Conservation (phyloP, 2,329 filamentous ascomycete genomes). For the Ophiocordyceps sinensis region DNA sequence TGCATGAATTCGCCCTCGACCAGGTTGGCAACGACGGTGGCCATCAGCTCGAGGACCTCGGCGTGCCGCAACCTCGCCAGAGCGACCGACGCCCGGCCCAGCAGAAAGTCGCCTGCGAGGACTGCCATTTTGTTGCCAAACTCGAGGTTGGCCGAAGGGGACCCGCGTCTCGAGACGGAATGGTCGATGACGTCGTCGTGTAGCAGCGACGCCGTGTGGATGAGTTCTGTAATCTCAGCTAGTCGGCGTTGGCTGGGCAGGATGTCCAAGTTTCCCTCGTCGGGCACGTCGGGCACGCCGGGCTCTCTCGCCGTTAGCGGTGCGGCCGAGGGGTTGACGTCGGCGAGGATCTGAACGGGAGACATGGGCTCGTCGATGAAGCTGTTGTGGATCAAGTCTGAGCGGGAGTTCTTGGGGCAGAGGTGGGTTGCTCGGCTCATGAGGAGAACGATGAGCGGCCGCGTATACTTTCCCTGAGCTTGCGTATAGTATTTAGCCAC, state of each 20-base stretch:
- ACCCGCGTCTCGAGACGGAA: constrained; percentile 68
- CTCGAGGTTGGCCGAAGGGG: constrained; percentile 79
- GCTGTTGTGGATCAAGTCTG: constrained; percentile 24
- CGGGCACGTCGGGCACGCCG: constrained; percentile 14
- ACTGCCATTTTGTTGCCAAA: constrained; percentile 99
- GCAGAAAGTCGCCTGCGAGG: constrained; percentile 87
- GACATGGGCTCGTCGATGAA: constrained; percentile 41
- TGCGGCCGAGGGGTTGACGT: constrained; percentile 58
- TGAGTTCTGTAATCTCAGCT: constrained; percentile 93
- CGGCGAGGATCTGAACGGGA: constrained; percentile 48
- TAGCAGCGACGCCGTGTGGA: constrained; percentile 89
- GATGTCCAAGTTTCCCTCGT: constrained; percentile 45
- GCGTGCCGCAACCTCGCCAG: constrained; percentile 80
- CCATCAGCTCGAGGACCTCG: constrained; percentile 86
- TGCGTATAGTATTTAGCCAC: constrained; percentile 98
- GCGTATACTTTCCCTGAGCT: constrained; percentile 90
- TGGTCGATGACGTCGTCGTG: constrained; percentile 98
- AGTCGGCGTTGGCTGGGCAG: constrained; percentile 85
- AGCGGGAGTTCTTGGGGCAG: constrained; percentile 41
- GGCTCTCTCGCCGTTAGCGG: constrained; percentile 25
- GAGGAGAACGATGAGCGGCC: constrained; percentile 84
- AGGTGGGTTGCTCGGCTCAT: constrained; percentile 92
- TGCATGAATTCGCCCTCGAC: constrained; percentile 99
- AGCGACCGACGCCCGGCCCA: constrained; percentile 85
- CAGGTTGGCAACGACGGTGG: constrained; percentile 92